These are phyloP conservation scores for Cyberlindnera mrakii DNA, from an alignment of 805 yeast genomes.

Conservation along the genomic window DNA sequence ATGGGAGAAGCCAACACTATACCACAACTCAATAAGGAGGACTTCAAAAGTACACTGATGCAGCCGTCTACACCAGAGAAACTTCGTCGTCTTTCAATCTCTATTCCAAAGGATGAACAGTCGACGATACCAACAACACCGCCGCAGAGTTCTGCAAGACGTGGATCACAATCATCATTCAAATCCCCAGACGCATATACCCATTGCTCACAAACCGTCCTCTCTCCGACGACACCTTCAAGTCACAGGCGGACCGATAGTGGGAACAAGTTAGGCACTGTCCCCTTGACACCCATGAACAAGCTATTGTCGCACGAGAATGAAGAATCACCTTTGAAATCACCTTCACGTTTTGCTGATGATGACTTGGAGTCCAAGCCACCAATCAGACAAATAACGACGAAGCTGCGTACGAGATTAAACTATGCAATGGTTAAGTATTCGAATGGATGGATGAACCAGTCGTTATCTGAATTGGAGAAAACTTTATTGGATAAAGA, in stretches of 20 bases:
- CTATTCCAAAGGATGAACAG: neutral
- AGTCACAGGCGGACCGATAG: neutral
- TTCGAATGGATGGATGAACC: slow-evolving; percentile 27
- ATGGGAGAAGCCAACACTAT: neutral
- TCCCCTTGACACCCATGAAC: slow-evolving; percentile 20
- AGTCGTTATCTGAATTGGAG: slow-evolving; percentile 24
- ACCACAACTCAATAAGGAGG: neutral
- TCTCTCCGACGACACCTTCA: slow-evolving; percentile 23
- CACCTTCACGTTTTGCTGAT: slow-evolving; percentile 16
- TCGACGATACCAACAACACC: slow-evolving; percentile 19
- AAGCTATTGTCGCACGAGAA: neutral
- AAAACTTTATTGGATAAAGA: slow-evolving; percentile 10
- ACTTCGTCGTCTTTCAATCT: neutral
- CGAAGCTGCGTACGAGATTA: slow-evolving; percentile 33
- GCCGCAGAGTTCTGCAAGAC: slow-evolving; percentile 7
- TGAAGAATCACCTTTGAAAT: slow-evolving; percentile 20
- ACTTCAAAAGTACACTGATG: neutral
- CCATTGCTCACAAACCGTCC: slow-evolving; percentile 2
- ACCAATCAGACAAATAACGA: slow-evolving; percentile 35
- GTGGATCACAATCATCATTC: slow-evolving; percentile 1
- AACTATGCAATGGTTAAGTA: slow-evolving; percentile 36
- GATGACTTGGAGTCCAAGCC: slow-evolving; percentile 24
- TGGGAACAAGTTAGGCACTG: slow-evolving; percentile 15
- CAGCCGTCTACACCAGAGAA: slow-evolving; percentile 13
- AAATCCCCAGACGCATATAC: slow-evolving; percentile 19